Evolutionary conservation across 2,329 filamentous ascomycete genomes (phyloP), one percentile per base, ranked within the genome.

Genomic region (Paecilomyces variotii): DNA sequence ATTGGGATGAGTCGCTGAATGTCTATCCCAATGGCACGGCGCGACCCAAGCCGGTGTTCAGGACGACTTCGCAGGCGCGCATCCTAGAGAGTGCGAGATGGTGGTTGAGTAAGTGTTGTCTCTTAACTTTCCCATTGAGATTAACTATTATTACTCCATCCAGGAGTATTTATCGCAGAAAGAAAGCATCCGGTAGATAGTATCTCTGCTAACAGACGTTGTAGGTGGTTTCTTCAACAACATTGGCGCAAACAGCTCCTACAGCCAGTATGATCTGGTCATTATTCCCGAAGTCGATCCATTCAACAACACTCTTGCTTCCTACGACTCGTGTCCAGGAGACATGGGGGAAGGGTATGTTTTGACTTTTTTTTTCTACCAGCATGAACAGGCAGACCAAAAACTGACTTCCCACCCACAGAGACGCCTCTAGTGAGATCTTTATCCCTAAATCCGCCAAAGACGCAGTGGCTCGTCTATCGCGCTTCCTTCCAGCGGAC

Each of bases 51-150:
- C 77, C 81, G 0, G 75, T 82, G 0, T 72, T 84, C 53, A 74
- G 82, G 27, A 84, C 82, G 0, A 84, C 82, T 0, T 74, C 75
- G 49, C 82, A 84, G 67, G 77, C 74, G 10, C 76, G 82, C 28
- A 84, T 84, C 51, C 65, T 79, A 59, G 82, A 84, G 67, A 82
- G 78, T 62, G 70, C 70, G 28, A 63, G 69, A 2, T 72, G 70
- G 69, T 72, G 69, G 69, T 82, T 66, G 75, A 82, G 49, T 76
- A 77, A 7, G 79, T 74, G 26, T 80, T 76, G 74, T 2, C 68
- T 77, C 53, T 72, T 74, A 2, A 71, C 64, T 3, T 63, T 81
- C n/a, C 35, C 39, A n/a, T 45, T 45, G n/a, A 19, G 19, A 19
- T 19, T 19, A 19, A 19, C 19, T 19, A 19, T 19, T 19, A 19